Evolutionary conservation across 2,329 filamentous ascomycete genomes (phyloP).

Genomic region (Coniochaeta ligniaria): DNA sequence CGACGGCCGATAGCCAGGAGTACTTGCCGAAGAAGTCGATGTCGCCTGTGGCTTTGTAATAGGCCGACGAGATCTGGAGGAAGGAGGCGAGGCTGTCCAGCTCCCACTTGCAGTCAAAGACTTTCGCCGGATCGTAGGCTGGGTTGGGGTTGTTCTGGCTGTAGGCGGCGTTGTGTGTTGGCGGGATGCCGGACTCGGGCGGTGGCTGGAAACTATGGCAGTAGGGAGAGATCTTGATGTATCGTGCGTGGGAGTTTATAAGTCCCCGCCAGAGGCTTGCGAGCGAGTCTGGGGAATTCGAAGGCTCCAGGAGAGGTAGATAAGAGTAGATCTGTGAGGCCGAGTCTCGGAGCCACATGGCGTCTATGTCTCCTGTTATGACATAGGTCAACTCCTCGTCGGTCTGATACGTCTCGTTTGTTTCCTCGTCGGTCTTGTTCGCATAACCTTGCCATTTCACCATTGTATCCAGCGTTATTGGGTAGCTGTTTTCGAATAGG

Average conservation of each 20-base stretch:
- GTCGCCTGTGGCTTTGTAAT: constrained; percentile 56
- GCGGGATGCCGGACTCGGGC: constrained; percentile 59
- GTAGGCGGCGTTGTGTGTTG: constrained; percentile 49
- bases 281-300: constrained; percentile 47
- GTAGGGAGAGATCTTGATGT: constrained; percentile 64
- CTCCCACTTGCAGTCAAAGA: constrained; percentile 90
- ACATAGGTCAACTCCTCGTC: constrained; percentile 66
- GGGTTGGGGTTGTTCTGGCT: constrained; percentile 54
- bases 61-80: constrained; percentile 72
- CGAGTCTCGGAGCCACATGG: constrained; percentile 84
- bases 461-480: constrained; percentile 77
- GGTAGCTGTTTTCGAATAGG: constrained; percentile 77
- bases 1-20: constrained; percentile 64
- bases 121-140: constrained; percentile 57
- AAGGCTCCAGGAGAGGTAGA: constrained; percentile 50
- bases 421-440: constrained; percentile 27
- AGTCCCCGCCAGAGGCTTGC: constrained; percentile 62
- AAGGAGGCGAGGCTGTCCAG: constrained; percentile 84
- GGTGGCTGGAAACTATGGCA: constrained; percentile 91
- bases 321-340: constrained; percentile 68
- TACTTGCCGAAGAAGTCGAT: constrained; percentile 47
- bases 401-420: constrained; percentile 19
- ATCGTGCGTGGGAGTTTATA: constrained; percentile 65
- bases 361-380: constrained; percentile 78
- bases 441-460: constrained; percentile 66